phyloP scores from a whole-genome alignment of 108 stramenopile species.

The Pseudonitzschia delicatissima region DNA sequence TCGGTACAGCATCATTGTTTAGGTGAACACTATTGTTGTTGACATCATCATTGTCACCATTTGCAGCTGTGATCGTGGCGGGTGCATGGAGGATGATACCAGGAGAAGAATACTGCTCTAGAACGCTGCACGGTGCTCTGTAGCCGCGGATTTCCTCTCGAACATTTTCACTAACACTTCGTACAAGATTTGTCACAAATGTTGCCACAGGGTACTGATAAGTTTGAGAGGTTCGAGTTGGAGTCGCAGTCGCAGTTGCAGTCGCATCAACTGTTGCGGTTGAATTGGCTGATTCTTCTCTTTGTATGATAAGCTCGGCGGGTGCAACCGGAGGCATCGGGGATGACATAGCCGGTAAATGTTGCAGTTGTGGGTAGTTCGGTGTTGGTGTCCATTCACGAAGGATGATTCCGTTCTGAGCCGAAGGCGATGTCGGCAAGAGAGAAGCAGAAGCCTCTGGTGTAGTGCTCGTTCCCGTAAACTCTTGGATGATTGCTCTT shows the following conservation, averaged over 20 bases:
- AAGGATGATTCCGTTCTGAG: too few relatives aligned
- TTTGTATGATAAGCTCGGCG: neutral
- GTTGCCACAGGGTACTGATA: slow-evolving; percentile 47
- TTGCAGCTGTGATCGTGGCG: neutral
- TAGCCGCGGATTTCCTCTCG: slow-evolving; percentile 18
- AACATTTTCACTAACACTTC: slow-evolving; percentile 22
- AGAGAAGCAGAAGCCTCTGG: too few relatives aligned
- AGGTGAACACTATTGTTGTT: neutral
- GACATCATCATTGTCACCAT: neutral
- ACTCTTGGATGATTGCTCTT: too few relatives aligned
- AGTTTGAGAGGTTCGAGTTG: neutral
- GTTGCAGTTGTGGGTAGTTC: too few relatives aligned
- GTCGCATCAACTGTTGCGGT: neutral
- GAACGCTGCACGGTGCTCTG: neutral
- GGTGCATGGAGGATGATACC: neutral
- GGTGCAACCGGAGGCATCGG: slow-evolving; percentile 3
- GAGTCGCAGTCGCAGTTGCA: neutral
- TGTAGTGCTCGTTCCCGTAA: too few relatives aligned
- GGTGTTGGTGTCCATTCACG: too few relatives aligned
- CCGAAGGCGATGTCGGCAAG: too few relatives aligned
- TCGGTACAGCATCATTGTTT: neutral
- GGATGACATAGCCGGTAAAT: too few relatives aligned
- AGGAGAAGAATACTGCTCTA: neutral
- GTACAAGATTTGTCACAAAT: slow-evolving; percentile 49
- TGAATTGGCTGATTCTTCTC: neutral